Evolutionary conservation across 768 basidiomycete species (phyloP).

Genomic region (Crucibulum laeve): DNA sequence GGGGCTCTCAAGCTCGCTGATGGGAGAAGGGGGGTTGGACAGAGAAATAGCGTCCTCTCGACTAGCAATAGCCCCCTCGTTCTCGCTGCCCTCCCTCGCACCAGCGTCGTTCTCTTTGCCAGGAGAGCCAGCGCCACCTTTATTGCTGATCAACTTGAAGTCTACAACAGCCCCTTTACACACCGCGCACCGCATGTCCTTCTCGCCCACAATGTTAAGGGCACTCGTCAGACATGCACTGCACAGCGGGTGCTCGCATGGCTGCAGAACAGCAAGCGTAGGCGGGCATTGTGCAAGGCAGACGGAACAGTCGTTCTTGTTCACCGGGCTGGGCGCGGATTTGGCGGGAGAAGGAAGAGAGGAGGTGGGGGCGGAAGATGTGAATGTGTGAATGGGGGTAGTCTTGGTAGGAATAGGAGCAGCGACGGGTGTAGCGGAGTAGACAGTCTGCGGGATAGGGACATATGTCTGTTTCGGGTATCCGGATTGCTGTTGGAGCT

Average conservation of each 20-base stretch:
- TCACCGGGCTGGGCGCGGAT: constrained; percentile 6
- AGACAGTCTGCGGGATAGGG: constrained; percentile 12
- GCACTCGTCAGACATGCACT: constrained; percentile 81
- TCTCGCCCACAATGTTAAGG: constrained; percentile 86
- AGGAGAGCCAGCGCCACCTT: neutral
- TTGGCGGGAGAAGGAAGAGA: constrained; percentile 3
- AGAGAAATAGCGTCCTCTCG: no score
- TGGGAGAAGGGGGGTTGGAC: no score
- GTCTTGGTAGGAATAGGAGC: constrained; percentile 5
- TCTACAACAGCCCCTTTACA: constrained; percentile 68
- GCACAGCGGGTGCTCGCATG: constrained; percentile 75
- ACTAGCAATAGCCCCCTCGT: neutral
- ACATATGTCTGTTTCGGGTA: constrained; percentile 8
- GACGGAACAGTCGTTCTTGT: constrained; percentile 52
- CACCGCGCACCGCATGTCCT: constrained; percentile 81
- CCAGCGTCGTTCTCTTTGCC: constrained; percentile 1
- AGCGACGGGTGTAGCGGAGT: neutral
- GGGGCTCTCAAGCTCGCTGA: constrained; percentile 28
- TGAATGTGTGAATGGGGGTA: constrained; percentile 1
- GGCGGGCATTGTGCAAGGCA: constrained; percentile 43
- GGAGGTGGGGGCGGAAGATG: constrained; percentile 5
- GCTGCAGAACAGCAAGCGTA: constrained; percentile 62
- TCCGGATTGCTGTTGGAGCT: constrained; percentile 10
- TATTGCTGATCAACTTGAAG: constrained; percentile 46
- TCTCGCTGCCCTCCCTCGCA: constrained; percentile 3